phyloP scores from a whole-genome alignment of 441 rosid species.

The Croton laevigatus region DNA sequence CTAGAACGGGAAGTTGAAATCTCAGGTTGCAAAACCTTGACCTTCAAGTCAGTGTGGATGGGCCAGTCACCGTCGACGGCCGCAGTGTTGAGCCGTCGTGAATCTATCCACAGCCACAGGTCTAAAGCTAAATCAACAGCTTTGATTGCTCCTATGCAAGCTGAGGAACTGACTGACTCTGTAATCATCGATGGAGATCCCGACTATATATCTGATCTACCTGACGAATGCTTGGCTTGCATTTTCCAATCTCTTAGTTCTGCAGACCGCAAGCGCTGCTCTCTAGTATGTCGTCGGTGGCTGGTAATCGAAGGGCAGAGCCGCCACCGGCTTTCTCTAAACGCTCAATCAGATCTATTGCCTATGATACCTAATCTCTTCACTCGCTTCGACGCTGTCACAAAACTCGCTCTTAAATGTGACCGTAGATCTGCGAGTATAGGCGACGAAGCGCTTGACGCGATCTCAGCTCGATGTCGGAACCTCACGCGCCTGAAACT shows the following conservation, averaged over 20 bases:
- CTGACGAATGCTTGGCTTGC: conserved; percentile 80
- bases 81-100: conserved; percentile 40
- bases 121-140: conserved; percentile 35
- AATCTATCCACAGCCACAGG: conserved; percentile 30
- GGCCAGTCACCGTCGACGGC: conserved; percentile 63
- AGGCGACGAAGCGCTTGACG: conserved; percentile 58
- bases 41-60: conserved; percentile 35
- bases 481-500: conserved; percentile 78
- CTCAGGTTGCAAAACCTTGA: neutral
- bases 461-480: conserved; percentile 57
- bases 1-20: neutral
- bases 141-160: conserved; percentile 36
- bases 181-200: conserved; percentile 18
- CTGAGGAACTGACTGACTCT: conserved; percentile 24
- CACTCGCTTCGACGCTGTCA: conserved; percentile 77
- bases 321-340: conserved; percentile 78
- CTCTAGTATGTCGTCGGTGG: conserved; percentile 79
- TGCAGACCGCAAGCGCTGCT: conserved; percentile 59
- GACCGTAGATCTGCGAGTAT: conserved; percentile 72
- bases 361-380: conserved; percentile 48
- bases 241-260: conserved; percentile 65
- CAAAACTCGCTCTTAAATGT: conserved; percentile 79
- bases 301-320: conserved; percentile 67
- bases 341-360: conserved; percentile 64
- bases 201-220: conserved; percentile 59